phyloP scores from a whole-genome alignment of 768 basidiomycete genomes.

The Neoboletus magnificus region DNA sequence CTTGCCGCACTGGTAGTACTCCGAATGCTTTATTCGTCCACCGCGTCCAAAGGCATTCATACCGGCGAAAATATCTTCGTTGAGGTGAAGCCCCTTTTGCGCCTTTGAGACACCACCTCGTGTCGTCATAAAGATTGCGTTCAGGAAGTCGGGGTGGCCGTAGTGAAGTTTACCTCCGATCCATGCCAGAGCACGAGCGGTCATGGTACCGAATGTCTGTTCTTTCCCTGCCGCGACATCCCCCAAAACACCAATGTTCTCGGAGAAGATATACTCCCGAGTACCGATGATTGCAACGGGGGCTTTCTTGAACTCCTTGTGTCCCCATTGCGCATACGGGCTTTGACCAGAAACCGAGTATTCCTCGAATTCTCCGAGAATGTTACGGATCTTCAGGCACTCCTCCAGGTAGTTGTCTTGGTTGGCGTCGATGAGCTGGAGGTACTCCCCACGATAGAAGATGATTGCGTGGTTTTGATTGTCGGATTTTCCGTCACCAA shows the following conservation, averaged over 20 bases:
- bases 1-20: constrained; percentile 99
- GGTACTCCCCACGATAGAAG: constrained; percentile 98
- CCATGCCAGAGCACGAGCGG: constrained; percentile 91
- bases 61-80: constrained; percentile 99
- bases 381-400: constrained; percentile 96
- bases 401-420: constrained; percentile 99
- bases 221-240: constrained; percentile 99
- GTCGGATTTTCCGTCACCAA: constrained; percentile 98
- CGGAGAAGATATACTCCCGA: constrained; percentile 99
- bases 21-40: constrained; percentile 98
- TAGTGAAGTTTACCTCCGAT: constrained; percentile 99
- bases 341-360: constrained; percentile 87
- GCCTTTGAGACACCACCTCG: constrained; percentile 99
- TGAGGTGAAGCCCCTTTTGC: constrained; percentile 96
- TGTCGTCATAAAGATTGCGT: constrained; percentile 97
- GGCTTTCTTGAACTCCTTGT: constrained; percentile 84
- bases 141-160: constrained; percentile 98
- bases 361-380: constrained; percentile 97
- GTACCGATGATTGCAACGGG: constrained; percentile 98
- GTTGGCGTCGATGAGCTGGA: constrained; percentile 99
- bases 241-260: constrained; percentile 98
- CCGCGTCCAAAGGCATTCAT: constrained; percentile 99
- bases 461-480: constrained; percentile 99
- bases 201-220: constrained; percentile 99
- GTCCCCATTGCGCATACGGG: constrained; percentile 94